Conservation (phyloP, 1,284 basidiomycete genomes). For the Waitea zeae region DNA sequence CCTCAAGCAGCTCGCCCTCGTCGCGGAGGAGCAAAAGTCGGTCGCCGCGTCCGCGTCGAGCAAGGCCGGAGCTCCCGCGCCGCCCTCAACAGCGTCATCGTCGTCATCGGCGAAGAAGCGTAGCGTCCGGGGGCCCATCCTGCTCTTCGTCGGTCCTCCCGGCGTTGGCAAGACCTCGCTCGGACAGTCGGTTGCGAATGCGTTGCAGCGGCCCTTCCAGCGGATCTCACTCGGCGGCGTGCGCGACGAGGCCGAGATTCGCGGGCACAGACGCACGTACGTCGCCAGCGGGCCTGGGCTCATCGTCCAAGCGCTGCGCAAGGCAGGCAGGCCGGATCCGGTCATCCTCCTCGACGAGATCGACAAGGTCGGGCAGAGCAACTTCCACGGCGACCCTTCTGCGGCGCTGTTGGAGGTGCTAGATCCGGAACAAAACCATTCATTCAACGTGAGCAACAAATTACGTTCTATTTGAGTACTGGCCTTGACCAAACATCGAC, state of each 20-base stretch:
- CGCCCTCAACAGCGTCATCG: background rate
- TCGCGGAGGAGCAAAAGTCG: no score
- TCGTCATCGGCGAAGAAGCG: background rate
- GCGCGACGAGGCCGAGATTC: conserved; percentile 82
- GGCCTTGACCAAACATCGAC: background rate
- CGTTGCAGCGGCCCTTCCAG: conserved; percentile 75
- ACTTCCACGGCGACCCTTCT: conserved; percentile 80
- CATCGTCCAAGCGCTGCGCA: conserved; percentile 78
- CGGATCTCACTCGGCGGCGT: conserved; percentile 82
- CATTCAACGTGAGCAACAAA: conserved; percentile 50
- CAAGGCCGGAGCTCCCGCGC: conserved; percentile 8
- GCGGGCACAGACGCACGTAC: conserved; percentile 82
- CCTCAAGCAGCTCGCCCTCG: conserved; percentile 55
- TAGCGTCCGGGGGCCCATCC: background rate
- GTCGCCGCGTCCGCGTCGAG: no score
- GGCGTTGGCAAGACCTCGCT: conserved; percentile 78
- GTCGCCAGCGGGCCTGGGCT: conserved; percentile 77
- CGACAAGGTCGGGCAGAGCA: conserved; percentile 76
- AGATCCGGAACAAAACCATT: conserved; percentile 83
- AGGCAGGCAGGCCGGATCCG: conserved; percentile 68
- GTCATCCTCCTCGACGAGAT: conserved; percentile 73
- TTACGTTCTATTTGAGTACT: background rate
- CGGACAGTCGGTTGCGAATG: conserved; percentile 75
- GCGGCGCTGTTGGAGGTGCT: conserved; percentile 81
- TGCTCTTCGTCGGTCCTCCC: conserved; percentile 73